A percentile compares a stretch with the other conserved stretches of the same genome.
Conservation (phyloP, 148 eudicot species). For the Heliosperma pusillum region DNA sequence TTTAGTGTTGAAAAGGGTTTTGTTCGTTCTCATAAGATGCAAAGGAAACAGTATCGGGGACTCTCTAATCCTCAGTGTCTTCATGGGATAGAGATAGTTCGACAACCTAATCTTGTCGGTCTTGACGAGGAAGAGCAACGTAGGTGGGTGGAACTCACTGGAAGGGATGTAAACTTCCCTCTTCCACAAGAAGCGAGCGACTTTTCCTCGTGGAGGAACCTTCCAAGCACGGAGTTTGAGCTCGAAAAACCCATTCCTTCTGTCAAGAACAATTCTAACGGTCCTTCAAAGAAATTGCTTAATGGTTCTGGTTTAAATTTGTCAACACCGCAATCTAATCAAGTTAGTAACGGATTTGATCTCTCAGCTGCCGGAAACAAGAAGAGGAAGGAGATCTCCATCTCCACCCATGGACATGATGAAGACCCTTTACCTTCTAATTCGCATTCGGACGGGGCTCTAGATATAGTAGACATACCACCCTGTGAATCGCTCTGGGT, state of each 20-base stretch:
- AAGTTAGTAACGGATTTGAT: conserved; percentile 45
- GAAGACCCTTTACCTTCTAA: conserved; percentile 44
- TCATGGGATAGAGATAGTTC: conserved; percentile 66
- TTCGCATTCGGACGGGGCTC: conserved; percentile 27
- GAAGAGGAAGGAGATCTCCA: conserved; percentile 52
- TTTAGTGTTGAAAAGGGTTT: conserved; percentile 76
- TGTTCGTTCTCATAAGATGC: conserved; percentile 86
- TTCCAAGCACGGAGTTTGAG: conserved; percentile 64
- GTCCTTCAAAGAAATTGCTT: conserved; percentile 44
- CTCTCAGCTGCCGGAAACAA: conserved; percentile 38
- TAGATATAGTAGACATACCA: conserved; percentile 37
- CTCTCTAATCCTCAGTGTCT: conserved; percentile 78
- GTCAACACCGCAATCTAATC: conserved; percentile 50
- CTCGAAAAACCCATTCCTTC: conserved; percentile 54
- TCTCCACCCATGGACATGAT: conserved; percentile 37
- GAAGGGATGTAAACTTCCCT: conserved; percentile 55
- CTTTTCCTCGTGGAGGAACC: conserved; percentile 68
- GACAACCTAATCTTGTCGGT: conserved; percentile 45
- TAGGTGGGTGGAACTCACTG: conserved; percentile 68
- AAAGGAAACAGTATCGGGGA: conserved; percentile 77
- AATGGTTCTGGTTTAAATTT: conserved; percentile 67
- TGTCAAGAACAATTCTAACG: conserved; percentile 37
- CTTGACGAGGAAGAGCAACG: conserved; percentile 72
- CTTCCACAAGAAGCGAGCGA: conserved; percentile 67
- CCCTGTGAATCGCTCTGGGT: conserved; percentile 49